phyloP scores from a whole-genome alignment of 139 green algal genomes.

The Dunaliella primolecta region DNA sequence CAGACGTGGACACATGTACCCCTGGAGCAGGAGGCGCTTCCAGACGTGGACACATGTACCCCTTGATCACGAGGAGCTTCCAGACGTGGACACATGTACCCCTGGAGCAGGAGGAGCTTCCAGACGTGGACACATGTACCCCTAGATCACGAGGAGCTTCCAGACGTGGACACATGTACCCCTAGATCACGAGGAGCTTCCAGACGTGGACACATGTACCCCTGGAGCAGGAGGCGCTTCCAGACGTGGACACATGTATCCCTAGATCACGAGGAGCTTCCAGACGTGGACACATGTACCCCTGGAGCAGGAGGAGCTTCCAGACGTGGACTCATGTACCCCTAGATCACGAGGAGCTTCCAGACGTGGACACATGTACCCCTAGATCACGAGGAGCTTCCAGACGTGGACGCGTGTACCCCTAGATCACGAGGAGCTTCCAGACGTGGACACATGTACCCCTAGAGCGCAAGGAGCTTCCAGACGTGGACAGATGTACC shows the following conservation, averaged over 20 bases:
- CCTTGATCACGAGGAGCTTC: slow-evolving; percentile 36
- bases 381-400: slow-evolving; percentile 36
- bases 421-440: slow-evolving; percentile 36
- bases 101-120: slow-evolving; percentile 36
- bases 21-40: slow-evolving; percentile 36
- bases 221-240: slow-evolving; percentile 36
- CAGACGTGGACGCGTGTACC: background rate
- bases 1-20: background rate
- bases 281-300: background rate
- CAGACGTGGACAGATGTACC: background rate
- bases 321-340: background rate
- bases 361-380: background rate
- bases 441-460: background rate
- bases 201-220: background rate
- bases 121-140: background rate
- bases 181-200: slow-evolving; percentile 36
- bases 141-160: slow-evolving; percentile 36
- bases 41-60: background rate
- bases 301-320: slow-evolving; percentile 36
- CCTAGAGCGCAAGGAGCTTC: slow-evolving; percentile 33
- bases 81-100: background rate
- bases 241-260: background rate
- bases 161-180: background rate
- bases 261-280: slow-evolving; percentile 36
- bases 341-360: slow-evolving; percentile 36